phyloP scores from a whole-genome alignment of 164 flowering plant species.

The Tinospora cordifolia region DNA sequence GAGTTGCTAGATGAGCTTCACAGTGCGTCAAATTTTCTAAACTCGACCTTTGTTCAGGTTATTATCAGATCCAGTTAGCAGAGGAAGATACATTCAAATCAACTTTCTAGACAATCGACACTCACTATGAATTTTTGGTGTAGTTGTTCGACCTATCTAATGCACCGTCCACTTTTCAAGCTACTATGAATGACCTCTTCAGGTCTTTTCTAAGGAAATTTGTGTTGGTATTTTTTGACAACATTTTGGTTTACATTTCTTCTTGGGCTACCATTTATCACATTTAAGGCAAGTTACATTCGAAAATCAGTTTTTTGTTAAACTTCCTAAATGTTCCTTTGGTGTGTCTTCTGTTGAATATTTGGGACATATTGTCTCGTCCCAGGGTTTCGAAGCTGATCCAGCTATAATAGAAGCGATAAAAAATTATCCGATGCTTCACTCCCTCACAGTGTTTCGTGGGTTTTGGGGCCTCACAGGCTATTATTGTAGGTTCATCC shows the following conservation, averaged over 20 bases:
- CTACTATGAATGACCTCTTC: neutral
- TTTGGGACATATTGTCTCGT: neutral
- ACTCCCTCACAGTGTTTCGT: too few relatives aligned
- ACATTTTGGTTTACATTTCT: too few relatives aligned
- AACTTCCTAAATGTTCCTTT: too few relatives aligned
- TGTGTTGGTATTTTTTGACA: neutral
- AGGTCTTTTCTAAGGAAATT: neutral
- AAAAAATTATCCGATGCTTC: neutral
- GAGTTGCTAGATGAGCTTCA: neutral
- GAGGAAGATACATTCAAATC: neutral
- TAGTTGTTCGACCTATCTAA: neutral
- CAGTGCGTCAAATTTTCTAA: neutral
- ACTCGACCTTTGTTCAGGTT: neutral
- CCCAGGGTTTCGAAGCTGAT: neutral
- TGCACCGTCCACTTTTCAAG: neutral
- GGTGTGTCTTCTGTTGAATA: too few relatives aligned
- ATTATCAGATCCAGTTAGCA: neutral
- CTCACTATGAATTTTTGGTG: neutral
- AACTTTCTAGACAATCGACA: neutral
- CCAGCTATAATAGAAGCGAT: too few relatives aligned
- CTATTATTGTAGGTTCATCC: too few relatives aligned
- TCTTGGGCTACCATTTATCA: too few relatives aligned
- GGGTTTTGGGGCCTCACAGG: too few relatives aligned
- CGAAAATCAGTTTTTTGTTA: too few relatives aligned
- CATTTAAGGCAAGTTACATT: too few relatives aligned